Evolutionary conservation across 2,329 filamentous ascomycete species (phyloP), one percentile per base, ranked within the genome.

Genomic region (Aspergillus sp.): DNA sequence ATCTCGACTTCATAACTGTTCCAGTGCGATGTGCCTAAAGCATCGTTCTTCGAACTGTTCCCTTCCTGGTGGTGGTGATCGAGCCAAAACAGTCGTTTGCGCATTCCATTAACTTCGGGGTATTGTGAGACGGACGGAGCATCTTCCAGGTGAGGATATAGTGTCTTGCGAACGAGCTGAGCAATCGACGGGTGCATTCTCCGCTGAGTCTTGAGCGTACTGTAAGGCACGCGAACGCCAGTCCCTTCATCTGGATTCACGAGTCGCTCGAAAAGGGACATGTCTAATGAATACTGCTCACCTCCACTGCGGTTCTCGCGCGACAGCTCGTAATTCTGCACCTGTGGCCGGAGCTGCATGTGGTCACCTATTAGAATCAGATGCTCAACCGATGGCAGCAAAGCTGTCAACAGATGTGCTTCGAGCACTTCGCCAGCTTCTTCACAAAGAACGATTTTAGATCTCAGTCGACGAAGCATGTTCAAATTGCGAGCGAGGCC

Each of bases 171-270:
- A 7, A 88, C 69, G 0, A 88, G 72, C 1, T 64, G 60, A 0
- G 85, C 75, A 7, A 88, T 83, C 0, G 71, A 72, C 0, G 84
- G 84, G 45, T 78, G 74, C 83, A 88, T 88, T 9, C 84, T 74
- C 10, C 82, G 69, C 58, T 88, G 84, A 0, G 74, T 76, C 9
- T 81, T 68, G 2, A 87, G 67, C 3, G 64, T 68, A 43, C 55
- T 64, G 44, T 66, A 66, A 3, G 73, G 72, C 9, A 74, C 46
- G 23, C 45, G 49, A 7, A 53, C 42, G 3, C 52, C 53, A 37
- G 49, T 44, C 4, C 48, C 51, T 33, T 48, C 45, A 23, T 52
- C 49, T 5, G 58, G 56, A 6, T 62, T 53, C 5, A 74, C 69
- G 0, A 81, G 67, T 23, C 77, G 61, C 60, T 81, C 78, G 54